Conservation (phyloP, 345 rosid genomes). For the Aquilaria malaccensis region DNA sequence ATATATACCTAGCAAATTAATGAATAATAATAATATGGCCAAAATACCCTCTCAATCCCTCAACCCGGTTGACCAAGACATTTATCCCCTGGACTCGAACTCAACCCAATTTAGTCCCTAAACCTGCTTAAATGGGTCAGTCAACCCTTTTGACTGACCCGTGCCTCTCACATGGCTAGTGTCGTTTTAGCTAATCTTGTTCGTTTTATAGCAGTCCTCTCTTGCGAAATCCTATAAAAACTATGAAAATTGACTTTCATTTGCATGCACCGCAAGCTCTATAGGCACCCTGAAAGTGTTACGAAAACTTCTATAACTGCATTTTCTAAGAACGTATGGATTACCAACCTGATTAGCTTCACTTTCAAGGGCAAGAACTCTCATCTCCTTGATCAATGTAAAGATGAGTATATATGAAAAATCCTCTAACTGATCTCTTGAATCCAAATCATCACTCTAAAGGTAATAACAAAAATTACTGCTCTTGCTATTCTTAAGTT, state of each 20-base stretch:
- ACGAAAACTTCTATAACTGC: not conserved
- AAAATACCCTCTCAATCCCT: too few relatives aligned
- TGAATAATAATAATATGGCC: too few relatives aligned
- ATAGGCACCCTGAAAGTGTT: constrained; percentile 5
- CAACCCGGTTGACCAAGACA: too few relatives aligned
- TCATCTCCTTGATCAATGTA: constrained; percentile 58
- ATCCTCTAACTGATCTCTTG: constrained; percentile 29
- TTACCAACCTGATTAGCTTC: constrained; percentile 66
- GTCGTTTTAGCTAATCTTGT: too few relatives aligned
- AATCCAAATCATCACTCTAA: constrained; percentile 27
- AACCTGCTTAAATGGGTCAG: too few relatives aligned
- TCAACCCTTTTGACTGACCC: too few relatives aligned
- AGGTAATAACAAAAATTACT: constrained; percentile 39
- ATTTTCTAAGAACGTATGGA: too few relatives aligned
- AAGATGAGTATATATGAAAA: constrained; percentile 34
- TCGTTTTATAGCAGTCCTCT: not conserved
- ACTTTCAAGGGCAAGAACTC: constrained; percentile 69
- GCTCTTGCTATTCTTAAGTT: constrained; percentile 53
- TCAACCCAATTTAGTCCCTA: too few relatives aligned
- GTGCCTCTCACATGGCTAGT: too few relatives aligned
- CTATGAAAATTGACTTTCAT: constrained; percentile 54
- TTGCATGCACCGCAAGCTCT: constrained; percentile 34
- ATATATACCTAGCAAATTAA: too few relatives aligned
- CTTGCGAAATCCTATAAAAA: constrained; percentile 36
- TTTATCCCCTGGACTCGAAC: too few relatives aligned